Percentiles rank a stretch among this genome's conserved stretches.
phyloP scores from a whole-genome alignment of 768 basidiomycete genomes.

The Boletellus ananiceps region DNA sequence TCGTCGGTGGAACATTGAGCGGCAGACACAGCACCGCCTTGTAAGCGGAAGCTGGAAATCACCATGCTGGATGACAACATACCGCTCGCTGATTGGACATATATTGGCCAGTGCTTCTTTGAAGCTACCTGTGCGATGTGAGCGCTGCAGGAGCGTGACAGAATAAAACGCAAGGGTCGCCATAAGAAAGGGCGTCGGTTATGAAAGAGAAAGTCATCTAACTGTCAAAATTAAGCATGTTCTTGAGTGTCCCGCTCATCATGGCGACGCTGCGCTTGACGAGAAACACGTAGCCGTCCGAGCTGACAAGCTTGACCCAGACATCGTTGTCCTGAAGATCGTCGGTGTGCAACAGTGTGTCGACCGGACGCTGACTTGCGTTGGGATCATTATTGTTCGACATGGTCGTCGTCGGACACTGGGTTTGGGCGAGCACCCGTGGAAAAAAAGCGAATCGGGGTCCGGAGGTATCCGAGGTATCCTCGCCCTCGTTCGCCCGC shows the following conservation, averaged over 20 bases:
- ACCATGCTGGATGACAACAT: constrained; percentile 14
- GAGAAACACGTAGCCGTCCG: constrained; percentile 79
- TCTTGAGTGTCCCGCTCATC: constrained; percentile 75
- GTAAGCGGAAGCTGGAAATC: constrained; percentile 2
- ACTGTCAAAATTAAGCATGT: constrained; percentile 76
- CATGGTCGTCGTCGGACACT: constrained; percentile 13
- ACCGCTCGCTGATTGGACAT: constrained; percentile 72
- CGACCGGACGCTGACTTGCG: constrained; percentile 11
- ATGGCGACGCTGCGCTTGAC: constrained; percentile 70
- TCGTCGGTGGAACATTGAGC: not conserved
- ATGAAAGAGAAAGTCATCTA: constrained; percentile 22
- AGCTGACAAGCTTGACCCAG: constrained; percentile 75
- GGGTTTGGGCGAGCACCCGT: constrained; percentile 6
- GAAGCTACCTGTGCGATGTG: constrained; percentile 52
- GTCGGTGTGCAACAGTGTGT: not conserved
- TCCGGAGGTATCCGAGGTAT: constrained; percentile 7
- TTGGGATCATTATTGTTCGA: constrained; percentile 10
- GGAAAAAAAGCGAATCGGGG: constrained; percentile 18
- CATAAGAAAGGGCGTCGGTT: constrained; percentile 9
- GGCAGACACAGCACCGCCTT: not conserved
- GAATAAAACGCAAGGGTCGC: constrained; percentile 9
- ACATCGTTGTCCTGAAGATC: constrained; percentile 33
- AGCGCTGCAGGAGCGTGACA: constrained; percentile 8
- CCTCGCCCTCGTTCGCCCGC: constrained; percentile 4
- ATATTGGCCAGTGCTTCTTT: constrained; percentile 68